Percentiles rank a stretch among this genome's conserved stretches.
Evolutionary conservation across 2,329 filamentous ascomycete species (phyloP).

Genomic region (Exophiala lecanii-corni): DNA sequence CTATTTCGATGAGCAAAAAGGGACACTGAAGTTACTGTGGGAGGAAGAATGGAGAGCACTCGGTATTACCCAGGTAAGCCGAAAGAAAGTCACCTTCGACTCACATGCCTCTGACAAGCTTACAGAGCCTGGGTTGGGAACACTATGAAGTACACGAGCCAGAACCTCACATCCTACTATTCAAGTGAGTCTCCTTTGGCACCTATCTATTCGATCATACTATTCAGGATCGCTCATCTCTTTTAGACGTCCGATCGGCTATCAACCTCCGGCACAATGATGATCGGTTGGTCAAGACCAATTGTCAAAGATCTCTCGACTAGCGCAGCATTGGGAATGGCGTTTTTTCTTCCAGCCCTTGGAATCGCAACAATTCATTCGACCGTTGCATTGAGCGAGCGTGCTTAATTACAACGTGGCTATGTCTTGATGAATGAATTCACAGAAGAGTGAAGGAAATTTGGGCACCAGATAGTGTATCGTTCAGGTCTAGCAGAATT

Average conservation of each 20-base stretch:
- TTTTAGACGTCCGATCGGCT: slow-evolving; percentile 78
- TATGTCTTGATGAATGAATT: slow-evolving; percentile 20
- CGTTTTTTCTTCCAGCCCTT: slow-evolving; percentile 17
- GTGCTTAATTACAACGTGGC: slow-evolving; percentile 19
- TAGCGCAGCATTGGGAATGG: slow-evolving; percentile 25
- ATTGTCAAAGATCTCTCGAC: slow-evolving; percentile 8
- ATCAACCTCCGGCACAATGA: slow-evolving; percentile 60
- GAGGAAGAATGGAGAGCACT: slow-evolving; percentile 97
- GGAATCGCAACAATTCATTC: slow-evolving; percentile 11
- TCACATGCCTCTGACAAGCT: slow-evolving; percentile 16
- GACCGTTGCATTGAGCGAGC: slow-evolving; percentile 22
- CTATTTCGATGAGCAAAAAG: slow-evolving; percentile 83
- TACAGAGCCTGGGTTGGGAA: slow-evolving; percentile 93
- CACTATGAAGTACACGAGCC: slow-evolving; percentile 99
- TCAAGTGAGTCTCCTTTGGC: slow-evolving; percentile 68
- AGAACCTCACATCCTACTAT: slow-evolving; percentile 94
- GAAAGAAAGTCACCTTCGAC: background rate
- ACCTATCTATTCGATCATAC: background rate
- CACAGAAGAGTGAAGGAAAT: slow-evolving; percentile 6
- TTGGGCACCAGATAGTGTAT: slow-evolving; percentile 16
- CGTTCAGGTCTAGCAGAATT: slow-evolving; percentile 18
- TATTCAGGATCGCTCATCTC: too few species aligned
- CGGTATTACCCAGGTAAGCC: slow-evolving; percentile 86
- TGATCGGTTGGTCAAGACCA: slow-evolving; percentile 15
- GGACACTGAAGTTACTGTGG: slow-evolving; percentile 93